These are phyloP conservation scores for Epichloe coenophiala DNA, from an alignment of 2,329 filamentous ascomycete species.

Conservation along the genomic window DNA sequence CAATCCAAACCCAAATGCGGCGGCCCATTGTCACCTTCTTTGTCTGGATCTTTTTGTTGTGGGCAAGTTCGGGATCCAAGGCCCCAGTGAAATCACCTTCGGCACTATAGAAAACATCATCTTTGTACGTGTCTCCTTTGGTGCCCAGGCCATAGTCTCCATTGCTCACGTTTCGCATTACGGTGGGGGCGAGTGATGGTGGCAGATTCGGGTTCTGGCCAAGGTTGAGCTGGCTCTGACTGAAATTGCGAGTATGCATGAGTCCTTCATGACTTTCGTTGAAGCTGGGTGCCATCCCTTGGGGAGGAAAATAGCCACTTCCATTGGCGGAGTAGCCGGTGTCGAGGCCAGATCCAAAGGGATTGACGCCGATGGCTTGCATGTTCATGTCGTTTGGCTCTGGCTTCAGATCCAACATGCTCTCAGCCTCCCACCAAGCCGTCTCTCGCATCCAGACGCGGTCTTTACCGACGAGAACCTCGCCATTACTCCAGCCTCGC, in stretches of 20 bases:
- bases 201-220: constrained; percentile 25
- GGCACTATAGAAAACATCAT: constrained; percentile 59
- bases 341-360: constrained; percentile 40
- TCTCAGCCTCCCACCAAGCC: constrained; percentile 97
- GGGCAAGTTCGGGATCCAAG: constrained; percentile 65
- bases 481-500: constrained; percentile 95
- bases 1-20: constrained; percentile 65
- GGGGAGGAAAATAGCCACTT: constrained; percentile 57
- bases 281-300: constrained; percentile 45
- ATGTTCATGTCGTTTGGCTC: constrained; percentile 27
- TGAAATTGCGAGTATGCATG: constrained; percentile 43
- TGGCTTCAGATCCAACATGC: constrained; percentile 81
- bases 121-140: constrained; percentile 70
- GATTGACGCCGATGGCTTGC: constrained; percentile 31
- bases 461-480: constrained; percentile 81
- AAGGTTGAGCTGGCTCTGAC: constrained; percentile 40
- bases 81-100: constrained; percentile 55
- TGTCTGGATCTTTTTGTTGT: constrained; percentile 63
- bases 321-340: constrained; percentile 55
- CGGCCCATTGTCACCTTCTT: constrained; percentile 49
- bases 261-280: constrained; percentile 64
- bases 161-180: constrained; percentile 40
- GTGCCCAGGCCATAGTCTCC: constrained; percentile 83
- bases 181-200: constrained; percentile 49
- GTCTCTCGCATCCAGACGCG: constrained; percentile 90